phyloP scores from a whole-genome alignment of 768 basidiomycete genomes.

The Saitozyma sp. region DNA sequence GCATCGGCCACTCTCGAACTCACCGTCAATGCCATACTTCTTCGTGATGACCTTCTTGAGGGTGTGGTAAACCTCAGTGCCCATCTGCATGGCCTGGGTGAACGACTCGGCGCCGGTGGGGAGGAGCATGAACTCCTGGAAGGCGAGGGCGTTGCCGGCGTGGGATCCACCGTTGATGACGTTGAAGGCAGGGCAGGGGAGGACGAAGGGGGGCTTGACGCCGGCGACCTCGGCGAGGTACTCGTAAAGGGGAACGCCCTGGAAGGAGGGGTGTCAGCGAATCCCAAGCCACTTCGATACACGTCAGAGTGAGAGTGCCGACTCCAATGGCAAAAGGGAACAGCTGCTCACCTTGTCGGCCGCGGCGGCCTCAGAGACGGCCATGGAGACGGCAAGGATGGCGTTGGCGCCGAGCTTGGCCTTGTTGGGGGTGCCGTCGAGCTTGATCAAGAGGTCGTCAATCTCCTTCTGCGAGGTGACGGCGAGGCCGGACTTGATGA shows the following conservation, averaged over 20 bases:
- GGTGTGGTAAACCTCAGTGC: slow-evolving; percentile 95
- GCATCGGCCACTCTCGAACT: slow-evolving; percentile 34
- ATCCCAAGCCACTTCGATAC: too few species aligned
- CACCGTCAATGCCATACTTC: slow-evolving; percentile 98
- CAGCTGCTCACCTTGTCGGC: slow-evolving; percentile 67
- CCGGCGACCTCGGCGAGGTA: slow-evolving; percentile 96
- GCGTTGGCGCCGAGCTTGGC: slow-evolving; percentile 99
- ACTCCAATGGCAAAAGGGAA: background rate
- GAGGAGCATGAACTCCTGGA: slow-evolving; percentile 99
- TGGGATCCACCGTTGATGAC: slow-evolving; percentile 99
- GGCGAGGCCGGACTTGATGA: slow-evolving; percentile 77
- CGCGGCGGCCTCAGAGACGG: slow-evolving; percentile 87
- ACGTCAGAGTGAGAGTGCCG: background rate
- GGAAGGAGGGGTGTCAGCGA: background rate
- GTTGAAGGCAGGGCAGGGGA: slow-evolving; percentile 93
- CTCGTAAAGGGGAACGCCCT: slow-evolving; percentile 88
- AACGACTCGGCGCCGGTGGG: slow-evolving; percentile 89
- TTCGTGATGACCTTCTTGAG: slow-evolving; percentile 98
- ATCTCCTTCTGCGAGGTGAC: slow-evolving; percentile 92
- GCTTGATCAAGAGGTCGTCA: slow-evolving; percentile 96
- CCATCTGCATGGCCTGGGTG: slow-evolving; percentile 95
- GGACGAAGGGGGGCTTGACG: slow-evolving; percentile 86
- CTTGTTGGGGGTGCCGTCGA: slow-evolving; percentile 97
- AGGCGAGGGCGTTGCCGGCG: slow-evolving; percentile 98
- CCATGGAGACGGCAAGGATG: slow-evolving; percentile 97